Conservation (phyloP, 139 green algal genomes). For the Micromonas pusilla region DNA sequence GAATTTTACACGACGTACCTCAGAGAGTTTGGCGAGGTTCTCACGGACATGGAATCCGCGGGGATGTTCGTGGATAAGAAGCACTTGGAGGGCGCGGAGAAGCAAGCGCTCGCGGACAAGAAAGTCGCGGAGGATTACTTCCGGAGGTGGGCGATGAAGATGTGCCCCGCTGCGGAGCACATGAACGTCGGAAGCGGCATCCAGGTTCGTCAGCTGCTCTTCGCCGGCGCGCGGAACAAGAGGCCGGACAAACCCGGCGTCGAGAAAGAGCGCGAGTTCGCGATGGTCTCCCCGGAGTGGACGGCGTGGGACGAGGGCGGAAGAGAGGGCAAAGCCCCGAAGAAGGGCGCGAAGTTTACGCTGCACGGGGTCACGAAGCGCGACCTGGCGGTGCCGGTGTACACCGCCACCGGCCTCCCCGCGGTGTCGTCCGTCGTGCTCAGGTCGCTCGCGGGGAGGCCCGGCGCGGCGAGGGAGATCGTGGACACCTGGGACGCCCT, state of each 20-base stretch:
- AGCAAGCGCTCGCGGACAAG: conserved; percentile 17
- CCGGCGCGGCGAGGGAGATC: conserved; percentile 59
- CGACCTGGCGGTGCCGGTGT: not conserved
- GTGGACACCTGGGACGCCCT: conserved; percentile 39
- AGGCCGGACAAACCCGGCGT: conserved; percentile 37
- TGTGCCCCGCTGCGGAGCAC: conserved; percentile 49
- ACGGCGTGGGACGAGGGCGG: conserved; percentile 3
- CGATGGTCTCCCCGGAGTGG: conserved; percentile 16
- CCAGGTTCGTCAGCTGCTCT: conserved; percentile 41
- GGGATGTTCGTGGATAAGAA: conserved; percentile 59
- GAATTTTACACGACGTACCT: conserved; percentile 76
- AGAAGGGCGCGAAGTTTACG: conserved; percentile 6
- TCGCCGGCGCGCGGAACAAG: conserved; percentile 40
- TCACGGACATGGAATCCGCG: conserved; percentile 88
- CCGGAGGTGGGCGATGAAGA: conserved; percentile 54
- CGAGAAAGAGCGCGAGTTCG: conserved; percentile 25
- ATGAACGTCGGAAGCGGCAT: conserved; percentile 70
- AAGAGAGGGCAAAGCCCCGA: conserved; percentile 18
- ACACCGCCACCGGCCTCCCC: conserved; percentile 26
- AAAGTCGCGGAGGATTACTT: conserved; percentile 53
- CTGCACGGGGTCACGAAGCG: conserved; percentile 14
- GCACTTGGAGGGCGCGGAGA: conserved; percentile 22
- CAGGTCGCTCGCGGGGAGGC: conserved; percentile 66
- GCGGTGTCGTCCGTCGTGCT: conserved; percentile 47
- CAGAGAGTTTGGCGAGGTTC: conserved; percentile 78